Evolutionary conservation across 2,329 filamentous ascomycete species (phyloP), one percentile per base, ranked within the genome.

Genomic region (Hypoxylon sp.): DNA sequence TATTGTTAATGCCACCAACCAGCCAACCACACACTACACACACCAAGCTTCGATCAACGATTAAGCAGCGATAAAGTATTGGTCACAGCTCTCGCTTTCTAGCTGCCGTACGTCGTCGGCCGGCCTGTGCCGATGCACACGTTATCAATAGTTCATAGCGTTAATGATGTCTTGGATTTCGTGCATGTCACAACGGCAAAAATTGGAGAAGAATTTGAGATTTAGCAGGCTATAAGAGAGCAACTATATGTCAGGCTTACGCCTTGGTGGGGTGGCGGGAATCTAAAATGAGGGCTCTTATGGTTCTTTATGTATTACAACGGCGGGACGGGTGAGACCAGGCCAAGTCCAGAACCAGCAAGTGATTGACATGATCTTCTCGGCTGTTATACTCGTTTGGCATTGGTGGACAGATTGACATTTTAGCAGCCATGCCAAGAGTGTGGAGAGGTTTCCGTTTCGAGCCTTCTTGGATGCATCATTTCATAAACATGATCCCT

Each of bases 331-430:
- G 62, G 40, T 65, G 56, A 69, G 59, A 66, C 66, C 46, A 64
- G 56, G 35, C 46, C 61, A 57, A 42, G 35, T 46, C 61, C 53
- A 22, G 53, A 25, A 61, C 30, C 1, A 63, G 69, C 3, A 69
- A 69, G 25, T 40, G 69, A 69, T 71, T 25, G 48, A 14, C 69
- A 35, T 61, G 55, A 64, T 64, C 66, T 61, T 69, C 53, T 71
- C 69, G 69, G 69, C 61, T 69, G 56, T 61, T 61, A 61, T 69
- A 66, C 69, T 49, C 10, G 54, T 63, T 71, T 64, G 50, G 63
- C 60, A 60, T 71, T 61, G 69, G 66, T 66, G 62, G 61, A 64
- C 57, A 65, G 58, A 68, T 71, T 64, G 55, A 25, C 53, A 61
- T 61, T 61, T 69, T 66, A 66, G 51, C 65, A 66, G 50, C 2